These are phyloP conservation scores for Geotrichum siamense DNA, from an alignment of 1,139 yeast genomes.

Conservation along the genomic window DNA sequence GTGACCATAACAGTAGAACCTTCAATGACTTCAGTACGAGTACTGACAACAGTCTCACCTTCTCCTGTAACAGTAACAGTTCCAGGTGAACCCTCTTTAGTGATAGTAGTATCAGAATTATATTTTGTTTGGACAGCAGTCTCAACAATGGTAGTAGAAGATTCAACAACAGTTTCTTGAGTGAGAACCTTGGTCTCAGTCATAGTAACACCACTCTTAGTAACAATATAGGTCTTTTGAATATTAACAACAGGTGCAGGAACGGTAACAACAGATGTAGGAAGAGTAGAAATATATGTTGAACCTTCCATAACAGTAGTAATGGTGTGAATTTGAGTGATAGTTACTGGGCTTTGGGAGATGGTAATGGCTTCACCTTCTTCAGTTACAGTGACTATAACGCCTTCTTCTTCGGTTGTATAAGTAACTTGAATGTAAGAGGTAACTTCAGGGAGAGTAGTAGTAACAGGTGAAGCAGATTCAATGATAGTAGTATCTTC, in stretches of 20 bases:
- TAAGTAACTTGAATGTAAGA: slow-evolving; percentile 5
- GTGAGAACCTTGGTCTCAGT: slow-evolving; percentile 6
- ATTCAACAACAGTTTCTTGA: background rate
- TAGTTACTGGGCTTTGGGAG: slow-evolving; percentile 2
- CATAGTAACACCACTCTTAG: background rate
- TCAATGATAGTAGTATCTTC: slow-evolving; percentile 3
- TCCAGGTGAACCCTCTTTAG: background rate
- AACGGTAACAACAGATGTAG: background rate
- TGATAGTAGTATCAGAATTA: background rate
- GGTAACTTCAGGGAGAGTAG: slow-evolving; percentile 3
- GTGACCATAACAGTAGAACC: slow-evolving; percentile 8
- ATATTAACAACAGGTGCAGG: background rate
- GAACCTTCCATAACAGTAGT: slow-evolving; percentile 3
- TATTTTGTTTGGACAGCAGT: background rate
- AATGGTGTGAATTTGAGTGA: background rate
- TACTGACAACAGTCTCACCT: background rate
- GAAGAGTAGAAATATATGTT: slow-evolving; percentile 1
- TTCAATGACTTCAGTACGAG: background rate
- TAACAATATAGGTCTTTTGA: background rate
- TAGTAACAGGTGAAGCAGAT: background rate
- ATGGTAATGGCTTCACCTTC: slow-evolving; percentile 6
- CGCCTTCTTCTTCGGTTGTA: slow-evolving; percentile 1
- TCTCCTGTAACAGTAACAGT: slow-evolving; percentile 3
- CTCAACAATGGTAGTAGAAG: background rate
- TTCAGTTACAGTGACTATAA: slow-evolving; percentile 7